Percentiles rank a stretch among this genome's conserved stretches.
These are phyloP conservation scores for Sporisorium sorghi DNA, from an alignment of 1,284 basidiomycete species.

Conservation along the genomic window DNA sequence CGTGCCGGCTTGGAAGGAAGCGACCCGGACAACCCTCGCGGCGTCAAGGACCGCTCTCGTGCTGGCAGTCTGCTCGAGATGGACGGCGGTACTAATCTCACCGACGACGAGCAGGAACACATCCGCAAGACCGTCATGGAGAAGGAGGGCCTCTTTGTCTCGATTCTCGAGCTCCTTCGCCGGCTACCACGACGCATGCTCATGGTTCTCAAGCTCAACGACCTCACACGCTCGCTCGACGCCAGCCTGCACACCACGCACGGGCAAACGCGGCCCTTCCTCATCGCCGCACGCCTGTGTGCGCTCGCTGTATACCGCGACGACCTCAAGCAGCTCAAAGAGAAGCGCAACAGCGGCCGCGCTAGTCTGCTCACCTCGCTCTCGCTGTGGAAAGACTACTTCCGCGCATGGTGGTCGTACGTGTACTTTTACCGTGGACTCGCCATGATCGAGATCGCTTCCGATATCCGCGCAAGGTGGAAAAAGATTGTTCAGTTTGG, in stretches of 20 bases:
- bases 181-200: slow-evolving; percentile 67
- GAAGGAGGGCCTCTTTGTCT: slow-evolving; percentile 66
- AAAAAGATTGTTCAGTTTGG: slow-evolving; percentile 48
- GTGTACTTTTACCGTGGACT: slow-evolving; percentile 66
- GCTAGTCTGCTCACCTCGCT: slow-evolving; percentile 33
- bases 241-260: slow-evolving; percentile 74
- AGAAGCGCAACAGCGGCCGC: slow-evolving; percentile 35
- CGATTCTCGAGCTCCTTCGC: slow-evolving; percentile 63
- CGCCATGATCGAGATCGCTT: slow-evolving; percentile 59
- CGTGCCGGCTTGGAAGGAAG: slow-evolving; percentile 66
- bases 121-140: slow-evolving; percentile 69
- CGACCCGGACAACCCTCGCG: slow-evolving; percentile 62
- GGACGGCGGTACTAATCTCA: slow-evolving; percentile 52
- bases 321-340: slow-evolving; percentile 73
- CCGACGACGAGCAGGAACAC: slow-evolving; percentile 66
- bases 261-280: slow-evolving; percentile 74
- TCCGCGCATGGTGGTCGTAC: slow-evolving; percentile 68
- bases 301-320: slow-evolving; percentile 84
- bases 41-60: slow-evolving; percentile 59
- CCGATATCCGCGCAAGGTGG: slow-evolving; percentile 54
- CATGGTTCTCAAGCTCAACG: slow-evolving; percentile 69
- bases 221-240: slow-evolving; percentile 73
- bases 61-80: slow-evolving; percentile 62
- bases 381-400: slow-evolving; percentile 72
- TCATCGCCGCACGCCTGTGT: slow-evolving; percentile 93